Base-by-base conservation (phyloP, 345 rosid species). In the Excoecaria agallocha region DNA sequence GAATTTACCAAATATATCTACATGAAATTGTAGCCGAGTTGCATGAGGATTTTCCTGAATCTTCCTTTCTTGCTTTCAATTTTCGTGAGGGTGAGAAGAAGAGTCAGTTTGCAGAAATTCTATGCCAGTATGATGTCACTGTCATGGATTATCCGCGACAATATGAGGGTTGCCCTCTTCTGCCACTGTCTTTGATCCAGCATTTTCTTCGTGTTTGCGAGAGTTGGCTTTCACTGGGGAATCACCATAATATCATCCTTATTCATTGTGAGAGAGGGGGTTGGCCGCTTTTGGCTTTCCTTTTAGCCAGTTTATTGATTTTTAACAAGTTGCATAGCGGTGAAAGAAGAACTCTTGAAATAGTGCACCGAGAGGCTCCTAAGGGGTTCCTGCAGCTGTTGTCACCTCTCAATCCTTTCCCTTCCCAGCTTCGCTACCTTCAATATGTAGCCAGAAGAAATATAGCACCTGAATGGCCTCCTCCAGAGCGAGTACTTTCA, bases 191-290 rank as follows among this genome's bases (percentile, higher is more conserved):
- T 2, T 74, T 92, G 85, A 82, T 94, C 68, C 98, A 94, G 64
- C 98, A 94, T 85, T 91, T 94, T 75, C 98, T 94, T 71, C 90
- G 91, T 24, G 87, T 89, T 17, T 89, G 90, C 71, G 99, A 89
- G 85, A 87, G 84, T 74, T 95, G 99, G 99, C 96, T 95, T 73
- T 82, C 89, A 19, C 83, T 77, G 46, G 91, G 88, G 78, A 87
- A 85, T 76, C 89, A 86, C 71, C 97, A 90, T 68, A 92, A 93
- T 83, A 80, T 95, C 38, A 74, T 95, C 76, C 97, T 95, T 52
- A 82, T 93, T 54, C 98, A 95, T 74, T 89, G 99, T 4, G 98
- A 93, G 80, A 91, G 99, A 86, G 99, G 99, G 45, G 98, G 94
- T 48, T 93, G 99, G 99, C 98, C 99, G 0, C 87, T 95, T 75